Percentiles rank a stretch among this genome's conserved stretches.
Conservation (phyloP, 1,284 basidiomycete genomes). For the Cutaneotrichosporon sp. region DNA sequence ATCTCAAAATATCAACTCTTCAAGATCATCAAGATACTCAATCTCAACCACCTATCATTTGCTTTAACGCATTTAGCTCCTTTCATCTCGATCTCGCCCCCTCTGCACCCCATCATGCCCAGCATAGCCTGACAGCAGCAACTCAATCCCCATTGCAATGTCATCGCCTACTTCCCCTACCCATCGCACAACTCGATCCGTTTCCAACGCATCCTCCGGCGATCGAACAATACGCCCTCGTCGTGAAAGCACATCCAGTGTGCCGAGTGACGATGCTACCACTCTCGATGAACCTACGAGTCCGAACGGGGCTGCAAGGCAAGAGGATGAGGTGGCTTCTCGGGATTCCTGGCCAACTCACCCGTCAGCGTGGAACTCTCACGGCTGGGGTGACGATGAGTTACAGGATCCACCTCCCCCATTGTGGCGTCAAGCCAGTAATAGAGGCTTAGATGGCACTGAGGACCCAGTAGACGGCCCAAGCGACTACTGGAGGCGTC, state of each 20-base stretch:
- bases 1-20: too few relatives aligned
- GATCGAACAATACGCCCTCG: slow-evolving; percentile 1
- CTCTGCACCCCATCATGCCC: background rate
- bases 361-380: background rate
- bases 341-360: background rate
- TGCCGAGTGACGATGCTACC: background rate
- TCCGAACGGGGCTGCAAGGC: background rate
- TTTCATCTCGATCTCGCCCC: background rate
- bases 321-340: background rate
- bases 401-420: slow-evolving; percentile 3
- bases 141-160: background rate
- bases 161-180: background rate
- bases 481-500: slow-evolving; percentile 23
- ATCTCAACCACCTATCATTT: too few relatives aligned
- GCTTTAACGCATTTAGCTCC: too few relatives aligned
- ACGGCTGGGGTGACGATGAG: background rate
- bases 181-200: background rate
- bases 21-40: too few relatives aligned
- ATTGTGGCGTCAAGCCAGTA: slow-evolving; percentile 13
- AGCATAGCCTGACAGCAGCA: background rate
- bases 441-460: slow-evolving; percentile 1
- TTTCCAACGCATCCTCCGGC: slow-evolving; percentile 1
- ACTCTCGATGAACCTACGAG: background rate
- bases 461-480: slow-evolving; percentile 15
- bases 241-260: background rate